A percentile compares a stretch with the other conserved stretches of the same genome.
Evolutionary conservation across 257 asterid genomes (phyloP).

Genomic region (Lavandula angustifolia): DNA sequence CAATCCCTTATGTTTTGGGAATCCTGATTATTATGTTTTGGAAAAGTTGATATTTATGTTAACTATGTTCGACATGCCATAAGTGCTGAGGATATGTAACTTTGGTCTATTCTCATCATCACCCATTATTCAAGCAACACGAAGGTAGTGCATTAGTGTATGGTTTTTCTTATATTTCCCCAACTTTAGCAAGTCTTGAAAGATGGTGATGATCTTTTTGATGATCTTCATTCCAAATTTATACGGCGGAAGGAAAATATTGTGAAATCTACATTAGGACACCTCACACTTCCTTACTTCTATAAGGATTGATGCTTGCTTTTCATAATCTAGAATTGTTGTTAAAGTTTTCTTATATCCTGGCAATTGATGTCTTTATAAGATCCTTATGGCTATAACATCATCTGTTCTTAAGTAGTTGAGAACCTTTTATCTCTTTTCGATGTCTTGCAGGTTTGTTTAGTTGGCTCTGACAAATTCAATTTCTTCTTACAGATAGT

Average conservation of each 20-base stretch:
- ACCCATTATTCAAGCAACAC: neutral
- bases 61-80: neutral
- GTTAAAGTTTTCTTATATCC: neutral
- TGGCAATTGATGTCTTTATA: too few species aligned
- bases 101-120: neutral
- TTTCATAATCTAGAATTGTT: neutral
- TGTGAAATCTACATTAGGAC: too few species aligned
- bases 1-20: slow-evolving; percentile 12
- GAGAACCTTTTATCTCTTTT: too few species aligned
- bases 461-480: too few species aligned
- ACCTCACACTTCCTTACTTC: too few species aligned
- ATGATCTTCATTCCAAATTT: neutral
- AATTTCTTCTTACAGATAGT: slow-evolving; percentile 40
- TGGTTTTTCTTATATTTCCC: neutral
- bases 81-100: neutral
- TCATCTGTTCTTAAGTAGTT: too few species aligned
- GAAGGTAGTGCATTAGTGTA: too few species aligned
- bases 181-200: neutral
- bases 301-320: too few species aligned
- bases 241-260: too few species aligned
- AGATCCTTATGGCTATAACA: too few species aligned
- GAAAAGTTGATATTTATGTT: neutral
- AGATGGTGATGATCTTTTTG: neutral
- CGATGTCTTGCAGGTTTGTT: too few species aligned
- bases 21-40: neutral